These are phyloP conservation scores for Huiozyma sinensis DNA, from an alignment of 805 yeast genomes.

Conservation along the genomic window DNA sequence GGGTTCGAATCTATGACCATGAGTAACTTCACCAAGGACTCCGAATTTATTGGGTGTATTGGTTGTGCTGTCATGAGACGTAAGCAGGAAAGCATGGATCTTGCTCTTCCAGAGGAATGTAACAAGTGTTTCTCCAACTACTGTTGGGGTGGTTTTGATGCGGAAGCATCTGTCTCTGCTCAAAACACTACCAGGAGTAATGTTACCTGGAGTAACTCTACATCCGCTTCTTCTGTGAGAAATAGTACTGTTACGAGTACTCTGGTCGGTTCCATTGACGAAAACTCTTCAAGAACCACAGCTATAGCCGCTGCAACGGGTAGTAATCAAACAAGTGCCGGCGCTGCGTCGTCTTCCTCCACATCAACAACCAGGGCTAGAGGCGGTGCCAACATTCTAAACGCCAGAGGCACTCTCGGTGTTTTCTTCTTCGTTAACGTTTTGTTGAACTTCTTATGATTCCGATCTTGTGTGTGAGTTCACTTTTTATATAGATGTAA, in stretches of 20 bases:
- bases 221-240: neutral
- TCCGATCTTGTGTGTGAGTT: too few relatives aligned
- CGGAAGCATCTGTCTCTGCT: conserved; percentile 4
- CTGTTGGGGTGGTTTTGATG: conserved; percentile 57
- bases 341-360: neutral
- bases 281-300: too few relatives aligned
- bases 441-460: conserved; percentile 1
- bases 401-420: neutral
- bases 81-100: conserved; percentile 56
- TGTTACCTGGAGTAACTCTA: conserved; percentile 1
- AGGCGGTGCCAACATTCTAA: conserved; percentile 1
- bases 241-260: neutral
- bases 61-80: conserved; percentile 79
- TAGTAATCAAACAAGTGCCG: neutral
- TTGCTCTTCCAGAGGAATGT: conserved; percentile 58
- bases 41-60: conserved; percentile 62
- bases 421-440: neutral
- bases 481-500: too few relatives aligned
- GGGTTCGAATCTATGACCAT: conserved; percentile 65
- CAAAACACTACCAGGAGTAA: conserved; percentile 4
- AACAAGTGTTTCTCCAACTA: conserved; percentile 55
- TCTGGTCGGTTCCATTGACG: neutral
- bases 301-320: conserved; percentile 3
- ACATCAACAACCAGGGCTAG: neutral
- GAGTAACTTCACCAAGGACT: conserved; percentile 55